Evolutionary conservation across 805 yeast species (phyloP), one percentile per base, ranked within the genome.

Genomic region (Yarrowia sp.): DNA sequence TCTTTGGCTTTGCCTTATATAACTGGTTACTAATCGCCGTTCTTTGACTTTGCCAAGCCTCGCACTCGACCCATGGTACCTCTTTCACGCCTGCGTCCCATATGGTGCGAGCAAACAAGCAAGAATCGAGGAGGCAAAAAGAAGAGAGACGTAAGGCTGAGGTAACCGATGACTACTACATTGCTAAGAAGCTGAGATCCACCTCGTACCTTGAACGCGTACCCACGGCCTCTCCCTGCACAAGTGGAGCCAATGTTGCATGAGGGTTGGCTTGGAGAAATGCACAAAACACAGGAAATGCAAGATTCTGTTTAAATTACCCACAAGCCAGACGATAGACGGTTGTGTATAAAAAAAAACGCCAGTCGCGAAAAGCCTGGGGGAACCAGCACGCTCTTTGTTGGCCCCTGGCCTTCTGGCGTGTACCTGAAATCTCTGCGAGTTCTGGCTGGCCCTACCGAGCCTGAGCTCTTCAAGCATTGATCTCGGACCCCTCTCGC

Each of bases 171-270:
- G 47, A 19, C 47, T 43, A 17, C 15, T 19, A 19, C 24, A 19
- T 47, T 46, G 50, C 34, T 24, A 44, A 12, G 33, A 44, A 20
- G 9, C 9, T 5, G 8, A 12, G 33, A 33, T 24, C 12, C n/a
- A 20, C 14, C 34, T 14, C n/a, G 50, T 34, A 46, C 24, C 52
- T 10, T 20, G 13, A 14, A 17, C 50, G n/a, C 53, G 42, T 50
- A 34, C 30, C 17, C 56, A 34, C 49, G 19, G 39, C 6, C 30
- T 5, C 30, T 24, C 30, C 30, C 40, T 19, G 58, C 58, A 36
- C 42, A 36, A 50, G 58, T 52, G 43, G 58, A 52, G 58, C 58
- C 58, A 52, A 38, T 36, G 58, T 52, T 38, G 43, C 58, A 52
- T 19, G 58, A 50, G 30, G 55, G 39, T 47, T 30, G 52, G 30